phyloP scores from a whole-genome alignment of 139 green algal species.

The Chlorella sp. region DNA sequence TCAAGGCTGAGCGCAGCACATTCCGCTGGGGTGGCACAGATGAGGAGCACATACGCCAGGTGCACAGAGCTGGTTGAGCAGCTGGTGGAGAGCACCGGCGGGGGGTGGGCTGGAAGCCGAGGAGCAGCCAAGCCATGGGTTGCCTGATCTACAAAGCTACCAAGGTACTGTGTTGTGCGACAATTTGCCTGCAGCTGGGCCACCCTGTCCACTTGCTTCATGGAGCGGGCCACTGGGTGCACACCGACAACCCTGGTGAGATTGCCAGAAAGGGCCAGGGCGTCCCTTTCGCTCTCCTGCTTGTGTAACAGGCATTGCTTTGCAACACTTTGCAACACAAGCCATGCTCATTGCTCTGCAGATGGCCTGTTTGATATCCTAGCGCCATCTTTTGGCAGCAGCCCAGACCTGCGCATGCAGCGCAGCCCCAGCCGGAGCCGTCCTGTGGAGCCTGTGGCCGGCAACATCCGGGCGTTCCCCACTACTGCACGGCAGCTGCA shows the following conservation, averaged over 20 bases:
- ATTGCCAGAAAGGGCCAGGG: slow-evolving; percentile 18
- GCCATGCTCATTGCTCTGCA: not conserved
- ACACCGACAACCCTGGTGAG: slow-evolving; percentile 85
- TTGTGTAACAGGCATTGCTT: no score
- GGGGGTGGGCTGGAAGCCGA: no score
- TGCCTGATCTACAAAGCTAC: no score
- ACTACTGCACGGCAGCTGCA: no score
- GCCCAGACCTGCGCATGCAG: slow-evolving; percentile 55
- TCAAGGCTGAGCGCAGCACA: slow-evolving; percentile 76
- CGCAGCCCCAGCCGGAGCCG: not conserved
- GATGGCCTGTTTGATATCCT: slow-evolving; percentile 85
- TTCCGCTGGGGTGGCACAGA: slow-evolving; percentile 73
- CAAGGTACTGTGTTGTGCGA: no score
- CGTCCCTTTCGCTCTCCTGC: no score
- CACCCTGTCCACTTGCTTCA: slow-evolving; percentile 84
- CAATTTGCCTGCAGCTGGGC: slow-evolving; percentile 45
- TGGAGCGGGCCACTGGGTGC: slow-evolving; percentile 88
- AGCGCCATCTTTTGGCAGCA: slow-evolving; percentile 63
- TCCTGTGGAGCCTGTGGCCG: no score
- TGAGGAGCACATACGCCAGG: slow-evolving; percentile 28
- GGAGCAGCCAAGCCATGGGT: no score
- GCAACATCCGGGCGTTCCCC: no score
- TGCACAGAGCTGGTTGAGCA: no score
- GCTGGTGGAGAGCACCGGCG: no score
- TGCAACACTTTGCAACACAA: no score